These are phyloP conservation scores for Boletus reticulatus DNA, from an alignment of 768 basidiomycete genomes.

Conservation along the genomic window DNA sequence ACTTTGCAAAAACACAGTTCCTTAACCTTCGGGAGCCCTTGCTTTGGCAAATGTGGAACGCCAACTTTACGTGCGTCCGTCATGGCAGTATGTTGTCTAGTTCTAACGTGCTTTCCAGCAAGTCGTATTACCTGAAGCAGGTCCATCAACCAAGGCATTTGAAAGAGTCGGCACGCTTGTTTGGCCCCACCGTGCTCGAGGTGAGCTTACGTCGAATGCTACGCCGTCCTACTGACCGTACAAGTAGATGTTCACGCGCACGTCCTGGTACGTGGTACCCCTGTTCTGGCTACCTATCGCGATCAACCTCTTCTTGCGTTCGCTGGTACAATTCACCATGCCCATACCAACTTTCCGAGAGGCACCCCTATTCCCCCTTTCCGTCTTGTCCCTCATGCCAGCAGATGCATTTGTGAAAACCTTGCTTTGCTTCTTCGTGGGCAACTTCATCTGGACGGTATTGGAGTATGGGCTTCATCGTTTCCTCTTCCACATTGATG, in stretches of 20 bases:
- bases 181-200: slow-evolving; percentile 81
- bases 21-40: slow-evolving; percentile 87
- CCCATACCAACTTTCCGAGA: slow-evolving; percentile 62
- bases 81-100: background rate
- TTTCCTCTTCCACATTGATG: slow-evolving; percentile 96
- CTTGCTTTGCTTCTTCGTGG: slow-evolving; percentile 69
- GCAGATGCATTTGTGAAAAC: slow-evolving; percentile 52
- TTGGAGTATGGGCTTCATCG: slow-evolving; percentile 93
- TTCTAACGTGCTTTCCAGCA: slow-evolving; percentile 44
- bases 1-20: slow-evolving; percentile 89
- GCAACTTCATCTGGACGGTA: slow-evolving; percentile 91
- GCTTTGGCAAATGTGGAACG: slow-evolving; percentile 81
- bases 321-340: slow-evolving; percentile 76
- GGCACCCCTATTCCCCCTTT: slow-evolving; percentile 55
- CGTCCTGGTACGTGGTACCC: slow-evolving; percentile 93
- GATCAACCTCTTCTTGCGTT: slow-evolving; percentile 74
- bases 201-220: slow-evolving; percentile 34
- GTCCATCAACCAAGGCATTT: slow-evolving; percentile 96
- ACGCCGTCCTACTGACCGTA: background rate
- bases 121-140: slow-evolving; percentile 93
- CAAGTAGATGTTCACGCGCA: slow-evolving; percentile 73
- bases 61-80: slow-evolving; percentile 70
- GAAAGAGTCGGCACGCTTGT: slow-evolving; percentile 79
- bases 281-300: slow-evolving; percentile 89
- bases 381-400: slow-evolving; percentile 47